Evolutionary conservation across 345 rosid genomes (phyloP).

Genomic region (Physaria fendleri): DNA sequence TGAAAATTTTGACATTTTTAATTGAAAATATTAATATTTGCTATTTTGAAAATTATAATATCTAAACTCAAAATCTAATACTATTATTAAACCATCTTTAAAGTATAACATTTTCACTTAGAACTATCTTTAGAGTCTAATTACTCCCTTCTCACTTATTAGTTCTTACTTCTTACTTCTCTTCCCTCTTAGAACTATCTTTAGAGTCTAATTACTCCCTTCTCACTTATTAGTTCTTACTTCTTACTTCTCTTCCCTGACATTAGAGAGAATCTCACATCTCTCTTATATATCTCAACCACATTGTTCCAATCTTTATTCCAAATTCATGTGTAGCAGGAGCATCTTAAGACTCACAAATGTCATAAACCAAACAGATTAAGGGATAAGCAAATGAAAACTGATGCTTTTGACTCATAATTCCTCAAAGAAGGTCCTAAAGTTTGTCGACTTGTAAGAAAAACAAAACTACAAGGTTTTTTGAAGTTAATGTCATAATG

Average conservation of each 20-base stretch:
- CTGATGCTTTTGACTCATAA: conserved; percentile 9
- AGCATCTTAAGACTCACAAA: background rate
- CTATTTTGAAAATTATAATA: background rate
- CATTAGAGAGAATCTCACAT: background rate
- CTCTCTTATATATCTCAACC: background rate
- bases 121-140: background rate
- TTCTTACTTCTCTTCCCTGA: background rate
- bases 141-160: background rate
- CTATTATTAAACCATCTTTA: background rate
- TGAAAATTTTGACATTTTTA: background rate
- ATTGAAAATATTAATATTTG: background rate
- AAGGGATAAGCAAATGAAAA: background rate
- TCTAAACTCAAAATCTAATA: background rate
- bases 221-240: background rate
- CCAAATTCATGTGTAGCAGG: background rate
- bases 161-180: no score
- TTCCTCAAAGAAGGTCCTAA: conserved; percentile 4
- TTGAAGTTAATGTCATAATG: background rate
- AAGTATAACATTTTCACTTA: background rate
- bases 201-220: background rate
- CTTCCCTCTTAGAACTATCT: background rate
- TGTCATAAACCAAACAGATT: background rate
- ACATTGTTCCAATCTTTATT: background rate
- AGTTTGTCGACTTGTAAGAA: conserved; percentile 4
- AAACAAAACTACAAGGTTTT: background rate